Evolutionary conservation across 2,329 filamentous ascomycete species (phyloP), one percentile per base, ranked within the genome.

Genomic region (Neoscytalidium dimidiatum): DNA sequence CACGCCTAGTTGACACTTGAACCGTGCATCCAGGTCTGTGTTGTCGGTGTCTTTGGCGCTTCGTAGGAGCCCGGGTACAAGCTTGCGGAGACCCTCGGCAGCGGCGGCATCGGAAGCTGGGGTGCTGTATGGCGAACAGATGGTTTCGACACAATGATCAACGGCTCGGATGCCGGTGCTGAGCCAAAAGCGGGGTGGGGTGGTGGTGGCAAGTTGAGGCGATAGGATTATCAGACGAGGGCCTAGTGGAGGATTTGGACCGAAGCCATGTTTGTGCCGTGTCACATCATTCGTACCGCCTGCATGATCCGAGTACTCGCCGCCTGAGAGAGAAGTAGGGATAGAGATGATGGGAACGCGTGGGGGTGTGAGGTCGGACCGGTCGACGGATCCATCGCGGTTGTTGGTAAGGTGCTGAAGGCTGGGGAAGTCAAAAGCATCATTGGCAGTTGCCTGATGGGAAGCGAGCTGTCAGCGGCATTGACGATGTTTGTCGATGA

Each of bases 221-320:
- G 88, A 86, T 2, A 87, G 81, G 41, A 89, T 83, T 4, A 88
- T 78, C 3, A 89, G 78, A 4, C 80, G 72, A 0, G 85, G 80
- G 0, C 82, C 80, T 31, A 78, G 77, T 4, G 62, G 62, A 3
- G 62, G 49, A 14, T 44, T 44, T 17, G 62, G 49, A 4, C 74
- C 71, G 63, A 75, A 72, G 53, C 64, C 68, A 17, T 70, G 65
- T 53, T 73, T 73, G 33, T 69, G 66, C 9, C 65, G 41, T 3
- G 69, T 72, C 23, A 53, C 35, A 35, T 70, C 69, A 66, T 81
- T 71, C 0, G 81, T 82, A 7, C 74, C 79, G 1, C 80, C 80
- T 2, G 76, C 79, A 21, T 76, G 71, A 2, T 71, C 64, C 2
- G 73, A 75, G 67, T 79, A 82, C 67, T 81, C 79, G 8, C 75